Base-by-base conservation (phyloP, 441 rosid genomes). In the Erodium moschatum region DNA sequence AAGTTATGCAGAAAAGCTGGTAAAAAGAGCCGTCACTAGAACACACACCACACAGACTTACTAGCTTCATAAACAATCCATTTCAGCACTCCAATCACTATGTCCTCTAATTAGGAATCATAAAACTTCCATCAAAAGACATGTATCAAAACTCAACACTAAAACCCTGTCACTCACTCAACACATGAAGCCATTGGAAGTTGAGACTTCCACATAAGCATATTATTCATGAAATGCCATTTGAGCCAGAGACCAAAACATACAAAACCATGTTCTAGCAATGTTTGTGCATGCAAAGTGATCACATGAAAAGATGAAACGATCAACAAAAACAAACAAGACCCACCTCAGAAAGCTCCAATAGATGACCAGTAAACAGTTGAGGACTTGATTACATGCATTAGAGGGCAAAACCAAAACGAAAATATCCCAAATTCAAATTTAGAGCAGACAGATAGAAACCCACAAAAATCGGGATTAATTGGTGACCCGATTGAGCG, bases 261-360 rank as follows among this genome's bases (percentile, higher is more conserved):
- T 13, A 13, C 54, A 48, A 48, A 48, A 48, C 0, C 16, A 56
- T 2, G 61, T 24, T 20, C 64, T 50, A 20, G 31, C 16, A 48
- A 1, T 50, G 58, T 13, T n/a, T 50, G 58, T 50, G 58, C 58
- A 50, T 50, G 58, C 58, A 50, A n/a, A 50, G 58, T 50, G 58
- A 50, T 50, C 58, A 50, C 19, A 50, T n/a, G 58, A 50, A 50
- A 50, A 50, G 4, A 9, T 11, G 13, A 13, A 0, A 13, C 16
- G 15, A 3, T 12, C 54, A 48, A 3, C 31, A 20, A 58, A 58
- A 19, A 19, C 64, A 58, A 24, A 58, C 29, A 58, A 58, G 29
- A 58, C 64, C 64, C 64, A 58, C 31, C 64, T 48, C 54, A 48
- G 54, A 48, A 48, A 48, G 15, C 54, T 13, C 54, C 54, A 42